Conservation (phyloP, 2,329 filamentous ascomycete genomes). For the Ceratocystis smalleyi region DNA sequence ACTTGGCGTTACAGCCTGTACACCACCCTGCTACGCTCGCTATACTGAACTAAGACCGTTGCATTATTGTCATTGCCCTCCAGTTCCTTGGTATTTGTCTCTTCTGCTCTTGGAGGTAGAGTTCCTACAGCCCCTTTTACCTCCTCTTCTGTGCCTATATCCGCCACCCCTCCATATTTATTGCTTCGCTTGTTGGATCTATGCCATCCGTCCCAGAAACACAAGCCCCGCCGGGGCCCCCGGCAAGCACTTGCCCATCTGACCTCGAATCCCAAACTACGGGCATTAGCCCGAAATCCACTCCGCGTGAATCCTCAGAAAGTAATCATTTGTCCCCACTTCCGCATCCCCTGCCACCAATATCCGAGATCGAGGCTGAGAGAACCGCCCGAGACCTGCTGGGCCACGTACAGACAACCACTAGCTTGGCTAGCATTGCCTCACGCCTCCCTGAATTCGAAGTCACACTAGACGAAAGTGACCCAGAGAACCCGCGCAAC, state of each 20-base stretch:
- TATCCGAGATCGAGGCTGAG: conserved; percentile 28
- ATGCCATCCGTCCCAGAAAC: neutral
- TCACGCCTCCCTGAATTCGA: conserved; percentile 47
- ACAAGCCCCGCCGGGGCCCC: neutral
- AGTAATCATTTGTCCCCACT: conserved; percentile 24
- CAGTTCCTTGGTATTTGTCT: neutral
- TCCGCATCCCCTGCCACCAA: conserved; percentile 26
- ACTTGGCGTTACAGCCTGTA: neutral
- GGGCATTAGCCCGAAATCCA: neutral
- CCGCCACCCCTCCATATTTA: too few relatives aligned
- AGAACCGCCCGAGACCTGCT: conserved; percentile 31
- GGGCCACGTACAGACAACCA: conserved; percentile 28
- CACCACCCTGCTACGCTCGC: neutral
- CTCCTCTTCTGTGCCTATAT: neutral
- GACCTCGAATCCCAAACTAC: conserved; percentile 5
- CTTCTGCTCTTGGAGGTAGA: neutral
- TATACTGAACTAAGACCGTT: neutral
- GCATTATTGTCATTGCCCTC: too few relatives aligned
- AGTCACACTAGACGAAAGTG: conserved; percentile 51
- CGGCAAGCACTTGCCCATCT: neutral
- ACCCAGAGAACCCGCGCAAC: conserved; percentile 49
- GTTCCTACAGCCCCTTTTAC: neutral
- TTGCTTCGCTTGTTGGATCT: too few relatives aligned
- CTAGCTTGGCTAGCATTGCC: conserved; percentile 29
- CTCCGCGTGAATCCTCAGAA: conserved; percentile 2